Conservation (phyloP, 1,139 yeast species). For the Protomyces arabidopsidicola region DNA sequence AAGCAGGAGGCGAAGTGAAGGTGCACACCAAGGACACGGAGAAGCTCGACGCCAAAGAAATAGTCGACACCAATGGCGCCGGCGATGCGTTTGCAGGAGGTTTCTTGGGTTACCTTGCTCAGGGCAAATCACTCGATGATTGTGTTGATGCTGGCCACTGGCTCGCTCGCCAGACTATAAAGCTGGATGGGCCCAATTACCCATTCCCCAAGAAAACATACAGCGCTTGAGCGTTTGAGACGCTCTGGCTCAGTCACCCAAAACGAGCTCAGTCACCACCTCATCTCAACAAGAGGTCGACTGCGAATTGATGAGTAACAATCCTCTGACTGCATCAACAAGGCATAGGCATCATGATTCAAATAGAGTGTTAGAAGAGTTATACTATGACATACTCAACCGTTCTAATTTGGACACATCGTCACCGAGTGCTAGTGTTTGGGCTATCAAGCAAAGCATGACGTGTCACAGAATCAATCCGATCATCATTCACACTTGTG, state of each 20-base stretch:
- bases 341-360: too few relatives aligned
- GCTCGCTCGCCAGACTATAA: conserved; percentile 89
- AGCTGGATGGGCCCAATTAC: conserved; percentile 72
- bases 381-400: too few relatives aligned
- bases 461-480: too few relatives aligned
- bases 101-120: conserved; percentile 80
- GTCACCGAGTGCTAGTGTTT: too few relatives aligned
- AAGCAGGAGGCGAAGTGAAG: conserved; percentile 41
- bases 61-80: conserved; percentile 96
- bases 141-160: conserved; percentile 89
- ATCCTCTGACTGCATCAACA: too few relatives aligned
- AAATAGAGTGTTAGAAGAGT: too few relatives aligned
- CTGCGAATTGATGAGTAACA: too few relatives aligned
- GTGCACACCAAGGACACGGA: conserved; percentile 62
- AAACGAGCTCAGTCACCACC: too few relatives aligned
- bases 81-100: conserved; percentile 99
- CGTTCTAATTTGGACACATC: too few relatives aligned
- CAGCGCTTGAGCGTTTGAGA: conserved; percentile 5
- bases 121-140: conserved; percentile 57
- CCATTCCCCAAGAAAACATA: conserved; percentile 22
- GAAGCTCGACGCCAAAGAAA: conserved; percentile 58
- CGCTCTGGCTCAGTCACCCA: too few relatives aligned
- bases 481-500: not conserved
- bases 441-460: too few relatives aligned
- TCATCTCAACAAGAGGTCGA: too few relatives aligned